These are phyloP conservation scores for Colletotrichum tanaceti DNA, from an alignment of 2,329 filamentous ascomycete genomes.

Conservation along the genomic window DNA sequence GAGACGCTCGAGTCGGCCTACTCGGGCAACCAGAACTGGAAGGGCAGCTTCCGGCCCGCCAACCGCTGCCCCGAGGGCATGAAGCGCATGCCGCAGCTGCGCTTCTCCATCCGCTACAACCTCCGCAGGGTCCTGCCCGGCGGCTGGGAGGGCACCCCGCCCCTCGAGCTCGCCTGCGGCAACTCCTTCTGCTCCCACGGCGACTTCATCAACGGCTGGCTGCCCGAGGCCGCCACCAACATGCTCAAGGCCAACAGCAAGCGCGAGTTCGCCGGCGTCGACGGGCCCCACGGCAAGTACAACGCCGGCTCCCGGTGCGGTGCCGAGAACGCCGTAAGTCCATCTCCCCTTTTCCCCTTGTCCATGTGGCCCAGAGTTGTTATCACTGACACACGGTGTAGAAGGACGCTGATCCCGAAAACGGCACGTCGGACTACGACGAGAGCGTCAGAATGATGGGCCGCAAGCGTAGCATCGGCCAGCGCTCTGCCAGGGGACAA, in stretches of 20 bases:
- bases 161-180: slow-evolving; percentile 57
- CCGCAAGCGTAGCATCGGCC: slow-evolving; percentile 26
- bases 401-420: slow-evolving; percentile 54
- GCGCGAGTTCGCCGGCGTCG: slow-evolving; percentile 52
- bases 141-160: slow-evolving; percentile 58
- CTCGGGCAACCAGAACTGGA: slow-evolving; percentile 39
- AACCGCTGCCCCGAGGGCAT: slow-evolving; percentile 56
- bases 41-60: slow-evolving; percentile 36
- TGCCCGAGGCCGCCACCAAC: slow-evolving; percentile 52
- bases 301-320: slow-evolving; percentile 43
- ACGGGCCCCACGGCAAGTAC: slow-evolving; percentile 47
- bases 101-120: slow-evolving; percentile 61
- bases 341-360: background rate
- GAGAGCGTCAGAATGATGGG: slow-evolving; percentile 44
- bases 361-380: background rate
- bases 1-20: slow-evolving; percentile 44
- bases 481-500: no score
- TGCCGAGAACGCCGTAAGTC: slow-evolving; percentile 45
- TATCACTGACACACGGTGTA: background rate
- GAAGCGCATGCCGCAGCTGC: slow-evolving; percentile 59
- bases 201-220: slow-evolving; percentile 62
- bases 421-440: slow-evolving; percentile 55
- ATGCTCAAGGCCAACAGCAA: slow-evolving; percentile 53
- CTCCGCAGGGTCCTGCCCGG: slow-evolving; percentile 55
- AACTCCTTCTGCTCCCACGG: slow-evolving; percentile 57